These are phyloP conservation scores for Malania oleifera DNA, from an alignment of 164 flowering plant genomes.

Conservation along the genomic window DNA sequence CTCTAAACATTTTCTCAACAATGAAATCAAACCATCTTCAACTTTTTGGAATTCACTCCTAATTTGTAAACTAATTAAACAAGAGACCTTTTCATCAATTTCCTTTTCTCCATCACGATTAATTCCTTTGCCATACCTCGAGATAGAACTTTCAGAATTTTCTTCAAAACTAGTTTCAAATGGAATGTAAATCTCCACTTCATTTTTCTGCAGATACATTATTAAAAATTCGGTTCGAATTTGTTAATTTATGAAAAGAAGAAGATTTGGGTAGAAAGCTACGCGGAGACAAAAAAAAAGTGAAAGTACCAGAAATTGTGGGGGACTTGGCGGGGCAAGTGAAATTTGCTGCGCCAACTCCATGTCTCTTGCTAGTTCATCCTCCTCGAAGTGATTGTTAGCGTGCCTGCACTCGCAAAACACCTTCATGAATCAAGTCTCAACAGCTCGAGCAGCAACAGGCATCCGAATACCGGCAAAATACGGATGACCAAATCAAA, in stretches of 20 bases:
- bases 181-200: neutral
- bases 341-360: conserved; percentile 44
- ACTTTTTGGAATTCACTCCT: conserved; percentile 37
- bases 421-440: neutral
- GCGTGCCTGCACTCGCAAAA: conserved; percentile 40
- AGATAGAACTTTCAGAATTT: conserved; percentile 11
- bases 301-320: conserved; percentile 12
- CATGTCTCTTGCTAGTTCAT: conserved; percentile 28
- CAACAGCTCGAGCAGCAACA: neutral
- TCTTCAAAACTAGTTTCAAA: conserved; percentile 2
- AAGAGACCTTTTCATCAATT: conserved; percentile 27
- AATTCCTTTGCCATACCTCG: conserved; percentile 3
- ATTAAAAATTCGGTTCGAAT: too few relatives aligned
- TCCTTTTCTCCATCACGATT: conserved; percentile 1
- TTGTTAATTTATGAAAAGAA: too few relatives aligned
- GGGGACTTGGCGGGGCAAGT: conserved; percentile 23
- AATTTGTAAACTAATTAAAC: conserved; percentile 36
- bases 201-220: conserved; percentile 12
- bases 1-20: conserved; percentile 63
- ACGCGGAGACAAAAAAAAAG: neutral
- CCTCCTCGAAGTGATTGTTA: conserved; percentile 53
- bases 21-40: conserved; percentile 54
- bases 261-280: neutral
- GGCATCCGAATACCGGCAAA: too few relatives aligned
- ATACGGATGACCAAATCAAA: neutral